Percentiles rank a stretch among this genome's conserved stretches.
Conservation (phyloP, 306 rosid genomes). For the Cucurbita moschata region DNA sequence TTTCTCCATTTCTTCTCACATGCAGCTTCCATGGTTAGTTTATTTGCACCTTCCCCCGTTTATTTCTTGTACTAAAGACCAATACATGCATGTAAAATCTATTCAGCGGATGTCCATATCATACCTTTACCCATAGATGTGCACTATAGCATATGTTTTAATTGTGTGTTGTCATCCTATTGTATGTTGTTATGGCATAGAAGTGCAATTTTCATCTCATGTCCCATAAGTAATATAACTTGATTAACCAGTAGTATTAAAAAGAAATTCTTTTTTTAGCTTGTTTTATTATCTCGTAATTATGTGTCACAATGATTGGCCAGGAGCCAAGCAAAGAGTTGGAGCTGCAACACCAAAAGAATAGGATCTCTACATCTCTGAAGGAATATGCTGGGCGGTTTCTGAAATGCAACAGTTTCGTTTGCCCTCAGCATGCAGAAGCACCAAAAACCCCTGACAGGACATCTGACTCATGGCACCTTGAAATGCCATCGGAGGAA, state of each 20-base stretch:
- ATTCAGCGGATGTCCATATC: background rate
- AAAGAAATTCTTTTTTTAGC: background rate
- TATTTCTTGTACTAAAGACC: background rate
- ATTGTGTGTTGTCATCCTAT: background rate
- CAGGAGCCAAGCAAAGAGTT: constrained; percentile 43
- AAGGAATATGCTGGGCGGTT: constrained; percentile 66
- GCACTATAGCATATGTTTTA: background rate
- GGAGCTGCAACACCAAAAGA: constrained; percentile 24
- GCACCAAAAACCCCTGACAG: constrained; percentile 79
- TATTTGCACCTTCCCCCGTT: background rate
- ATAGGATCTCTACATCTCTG: constrained; percentile 23
- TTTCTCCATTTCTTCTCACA: background rate
- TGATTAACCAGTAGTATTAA: background rate
- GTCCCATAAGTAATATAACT: background rate
- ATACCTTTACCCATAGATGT: background rate
- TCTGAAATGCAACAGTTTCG: constrained; percentile 44
- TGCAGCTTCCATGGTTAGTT: background rate
- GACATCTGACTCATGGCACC: constrained; percentile 46
- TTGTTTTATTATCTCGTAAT: background rate
- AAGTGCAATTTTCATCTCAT: background rate
- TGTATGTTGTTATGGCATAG: background rate
- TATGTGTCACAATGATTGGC: constrained; percentile 25
- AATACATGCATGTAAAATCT: background rate
- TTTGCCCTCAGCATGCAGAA: constrained; percentile 38
- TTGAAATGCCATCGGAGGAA: constrained; percentile 67